These are phyloP conservation scores for Tritrichomonas musculus DNA, from an alignment of 208 protist species.

Conservation along the genomic window DNA sequence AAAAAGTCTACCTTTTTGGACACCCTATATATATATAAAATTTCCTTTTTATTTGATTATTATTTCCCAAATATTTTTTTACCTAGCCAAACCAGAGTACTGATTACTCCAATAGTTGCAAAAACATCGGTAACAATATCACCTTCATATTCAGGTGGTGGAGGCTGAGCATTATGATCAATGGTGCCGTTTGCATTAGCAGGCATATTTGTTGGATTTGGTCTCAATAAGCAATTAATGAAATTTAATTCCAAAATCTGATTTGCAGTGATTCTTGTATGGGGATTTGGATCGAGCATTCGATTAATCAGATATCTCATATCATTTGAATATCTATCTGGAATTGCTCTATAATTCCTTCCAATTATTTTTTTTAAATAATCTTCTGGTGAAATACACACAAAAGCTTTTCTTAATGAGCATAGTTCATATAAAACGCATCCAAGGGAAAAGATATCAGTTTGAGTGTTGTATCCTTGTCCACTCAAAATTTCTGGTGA, in stretches of 20 bases:
- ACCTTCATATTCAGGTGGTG: too few species aligned
- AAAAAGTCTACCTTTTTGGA: too few species aligned
- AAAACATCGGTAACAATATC: too few species aligned
- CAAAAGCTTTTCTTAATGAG: constrained; percentile 49
- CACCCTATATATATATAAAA: too few species aligned
- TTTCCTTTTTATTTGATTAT: too few species aligned
- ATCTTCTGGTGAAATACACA: background rate
- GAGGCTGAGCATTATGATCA: too few species aligned
- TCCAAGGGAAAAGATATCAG: constrained; percentile 57
- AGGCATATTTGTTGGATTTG: too few species aligned
- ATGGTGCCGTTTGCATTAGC: too few species aligned
- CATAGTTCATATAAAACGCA: constrained; percentile 56
- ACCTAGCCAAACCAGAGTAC: too few species aligned
- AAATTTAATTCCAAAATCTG: background rate
- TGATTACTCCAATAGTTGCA: too few species aligned
- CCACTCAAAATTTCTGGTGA: constrained; percentile 44
- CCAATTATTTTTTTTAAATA: background rate
- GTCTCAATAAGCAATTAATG: too few species aligned
- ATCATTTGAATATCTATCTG: background rate
- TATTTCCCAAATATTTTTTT: too few species aligned
- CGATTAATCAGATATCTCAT: background rate
- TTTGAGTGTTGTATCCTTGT: constrained; percentile 44
- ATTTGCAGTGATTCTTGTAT: background rate
- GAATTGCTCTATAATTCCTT: background rate
- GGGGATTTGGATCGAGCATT: background rate